These are phyloP conservation scores for Acacia pycnantha DNA, from an alignment of 331 rosid species.

Conservation along the genomic window DNA sequence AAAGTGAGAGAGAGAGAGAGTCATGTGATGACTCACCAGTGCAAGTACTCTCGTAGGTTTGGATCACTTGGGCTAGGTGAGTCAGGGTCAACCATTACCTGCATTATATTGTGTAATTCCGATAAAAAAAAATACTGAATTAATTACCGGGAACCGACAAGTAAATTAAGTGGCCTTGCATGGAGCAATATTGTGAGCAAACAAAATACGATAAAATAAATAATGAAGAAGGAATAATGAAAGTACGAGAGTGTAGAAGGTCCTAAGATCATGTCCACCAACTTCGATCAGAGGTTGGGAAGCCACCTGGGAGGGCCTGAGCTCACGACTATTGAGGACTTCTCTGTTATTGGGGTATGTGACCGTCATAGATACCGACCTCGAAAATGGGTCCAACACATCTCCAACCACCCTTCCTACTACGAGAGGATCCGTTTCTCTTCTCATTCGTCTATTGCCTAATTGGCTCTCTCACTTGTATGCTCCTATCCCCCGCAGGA, in stretches of 20 bases:
- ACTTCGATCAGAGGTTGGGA: conserved; percentile 33
- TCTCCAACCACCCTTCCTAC: conserved; percentile 35
- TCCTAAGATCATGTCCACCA: conserved; percentile 33
- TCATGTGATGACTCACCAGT: conserved; percentile 22
- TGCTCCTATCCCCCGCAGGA: not conserved
- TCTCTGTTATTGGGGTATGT: not conserved
- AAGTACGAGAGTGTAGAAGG: conserved; percentile 32
- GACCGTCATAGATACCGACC: not conserved
- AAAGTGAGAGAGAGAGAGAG: not conserved
- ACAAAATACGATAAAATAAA: not conserved
- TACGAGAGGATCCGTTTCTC: conserved; percentile 26
- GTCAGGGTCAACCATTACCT: conserved; percentile 47
- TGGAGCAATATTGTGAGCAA: not conserved
- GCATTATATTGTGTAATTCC: not conserved
- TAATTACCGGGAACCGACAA: not conserved
- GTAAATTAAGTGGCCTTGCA: not conserved
- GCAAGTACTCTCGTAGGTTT: conserved; percentile 35
- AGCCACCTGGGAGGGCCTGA: conserved; percentile 25
- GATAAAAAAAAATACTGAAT: not conserved
- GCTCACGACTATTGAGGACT: conserved; percentile 25
- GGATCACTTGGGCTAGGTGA: conserved; percentile 45
- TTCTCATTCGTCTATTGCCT: not conserved
- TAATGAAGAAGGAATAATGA: not conserved
- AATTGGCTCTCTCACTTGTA: not conserved
- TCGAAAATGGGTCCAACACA: conserved; percentile 30